Evolutionary conservation across 2,329 filamentous ascomycete genomes (phyloP).

Genomic region (Botrytis cinerea): DNA sequence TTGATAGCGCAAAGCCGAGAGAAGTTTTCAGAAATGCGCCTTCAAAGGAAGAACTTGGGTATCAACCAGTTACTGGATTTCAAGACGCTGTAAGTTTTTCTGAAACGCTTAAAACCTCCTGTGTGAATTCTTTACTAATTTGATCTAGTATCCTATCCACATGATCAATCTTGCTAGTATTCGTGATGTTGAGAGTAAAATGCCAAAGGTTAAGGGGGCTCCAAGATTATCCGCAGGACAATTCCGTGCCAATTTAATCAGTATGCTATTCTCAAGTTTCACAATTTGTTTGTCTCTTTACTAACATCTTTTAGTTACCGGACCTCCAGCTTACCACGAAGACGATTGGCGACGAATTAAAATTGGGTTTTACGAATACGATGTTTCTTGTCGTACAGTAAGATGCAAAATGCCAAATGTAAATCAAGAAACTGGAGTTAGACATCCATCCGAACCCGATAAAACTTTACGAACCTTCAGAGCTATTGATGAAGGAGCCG

Average conservation of each 20-base stretch:
- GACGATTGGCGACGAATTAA: slow-evolving; percentile 67
- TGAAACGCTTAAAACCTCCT: not conserved
- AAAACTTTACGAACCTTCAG: slow-evolving; percentile 58
- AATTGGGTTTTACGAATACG: slow-evolving; percentile 54
- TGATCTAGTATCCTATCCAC: slow-evolving; percentile 66
- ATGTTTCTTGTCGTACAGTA: slow-evolving; percentile 65
- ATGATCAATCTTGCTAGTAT: slow-evolving; percentile 67
- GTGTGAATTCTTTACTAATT: slow-evolving; percentile 28
- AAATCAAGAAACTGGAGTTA: slow-evolving; percentile 50
- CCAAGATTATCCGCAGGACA: slow-evolving; percentile 60
- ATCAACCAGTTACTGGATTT: slow-evolving; percentile 66
- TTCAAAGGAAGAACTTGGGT: slow-evolving; percentile 57
- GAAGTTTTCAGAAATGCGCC: slow-evolving; percentile 64
- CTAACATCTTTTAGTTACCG: slow-evolving; percentile 48
- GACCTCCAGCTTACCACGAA: slow-evolving; percentile 65
- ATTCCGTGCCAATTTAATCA: slow-evolving; percentile 73
- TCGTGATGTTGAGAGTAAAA: slow-evolving; percentile 57
- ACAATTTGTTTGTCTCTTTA: not conserved
- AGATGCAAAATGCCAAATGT: slow-evolving; percentile 74
- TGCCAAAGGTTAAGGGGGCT: slow-evolving; percentile 48
- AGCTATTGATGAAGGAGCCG: slow-evolving; percentile 60
- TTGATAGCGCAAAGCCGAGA: slow-evolving; percentile 59
- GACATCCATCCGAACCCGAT: slow-evolving; percentile 54
- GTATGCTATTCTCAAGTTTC: slow-evolving; percentile 1
- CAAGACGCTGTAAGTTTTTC: slow-evolving; percentile 63